phyloP scores from a whole-genome alignment of 2,329 filamentous ascomycete species.

The Penicillium sp. region DNA sequence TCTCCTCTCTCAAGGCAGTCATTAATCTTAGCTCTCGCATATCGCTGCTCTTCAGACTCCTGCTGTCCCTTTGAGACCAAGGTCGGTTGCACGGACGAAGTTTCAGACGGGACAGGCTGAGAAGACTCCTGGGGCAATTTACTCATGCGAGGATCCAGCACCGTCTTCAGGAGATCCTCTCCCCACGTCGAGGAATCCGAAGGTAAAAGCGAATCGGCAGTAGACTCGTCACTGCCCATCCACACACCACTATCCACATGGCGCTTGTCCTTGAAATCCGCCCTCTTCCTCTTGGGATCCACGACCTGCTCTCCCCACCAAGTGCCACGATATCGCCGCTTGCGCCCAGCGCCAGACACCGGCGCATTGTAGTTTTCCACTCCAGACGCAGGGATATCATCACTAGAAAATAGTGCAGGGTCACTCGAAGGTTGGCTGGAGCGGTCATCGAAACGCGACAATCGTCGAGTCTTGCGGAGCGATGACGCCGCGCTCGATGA shows the following conservation, averaged over 20 bases:
- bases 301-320: conserved; percentile 42
- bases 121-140: conserved; percentile 4
- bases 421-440: conserved; percentile 41
- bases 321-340: conserved; percentile 42
- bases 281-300: conserved; percentile 36
- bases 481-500: conserved; percentile 15
- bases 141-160: conserved; percentile 12
- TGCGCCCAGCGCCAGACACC: conserved; percentile 22
- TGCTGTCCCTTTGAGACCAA: conserved; percentile 22
- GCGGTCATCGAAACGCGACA: conserved; percentile 32
- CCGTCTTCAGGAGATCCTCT: conserved; percentile 35
- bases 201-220: conserved; percentile 28
- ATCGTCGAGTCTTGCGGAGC: conserved; percentile 22
- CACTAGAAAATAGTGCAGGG: conserved; percentile 45
- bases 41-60: conserved; percentile 34
- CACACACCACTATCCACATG: conserved; percentile 45
- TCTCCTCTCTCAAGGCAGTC: conserved; percentile 41
- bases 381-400: conserved; percentile 43
- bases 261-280: conserved; percentile 41
- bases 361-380: conserved; percentile 41
- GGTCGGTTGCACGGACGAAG: conserved; percentile 7
- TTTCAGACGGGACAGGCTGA: not conserved
- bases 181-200: conserved; percentile 34
- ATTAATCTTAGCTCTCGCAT: conserved; percentile 35
- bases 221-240: conserved; percentile 45